These are phyloP conservation scores for Saccharomyces eubayanus DNA, from an alignment of 805 yeast genomes.

Conservation along the genomic window DNA sequence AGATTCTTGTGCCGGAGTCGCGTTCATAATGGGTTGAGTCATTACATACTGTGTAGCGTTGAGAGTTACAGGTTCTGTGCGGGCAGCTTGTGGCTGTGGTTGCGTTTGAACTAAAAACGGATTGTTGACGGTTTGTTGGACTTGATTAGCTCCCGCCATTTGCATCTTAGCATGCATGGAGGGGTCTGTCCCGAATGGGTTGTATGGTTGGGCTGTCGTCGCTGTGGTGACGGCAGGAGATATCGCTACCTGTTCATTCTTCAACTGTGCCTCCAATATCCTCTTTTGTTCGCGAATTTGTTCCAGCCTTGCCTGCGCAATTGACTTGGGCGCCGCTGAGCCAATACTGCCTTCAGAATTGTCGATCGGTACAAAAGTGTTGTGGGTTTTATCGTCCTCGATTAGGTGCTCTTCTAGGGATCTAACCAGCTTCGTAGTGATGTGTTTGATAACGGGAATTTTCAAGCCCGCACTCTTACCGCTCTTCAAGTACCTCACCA, in stretches of 20 bases:
- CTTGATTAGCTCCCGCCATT: not conserved
- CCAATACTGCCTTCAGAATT: conserved; percentile 7
- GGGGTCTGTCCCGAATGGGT: conserved; percentile 27
- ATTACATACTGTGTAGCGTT: not conserved
- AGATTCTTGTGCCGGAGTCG: conserved; percentile 10
- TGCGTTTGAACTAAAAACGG: conserved; percentile 11
- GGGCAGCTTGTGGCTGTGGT: conserved; percentile 11
- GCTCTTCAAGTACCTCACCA: conserved; percentile 75
- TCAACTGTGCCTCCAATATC: conserved; percentile 26
- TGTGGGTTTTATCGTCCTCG: conserved; percentile 49
- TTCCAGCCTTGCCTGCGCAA: conserved; percentile 30
- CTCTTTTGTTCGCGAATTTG: conserved; percentile 29
- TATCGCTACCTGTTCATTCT: conserved; percentile 22
- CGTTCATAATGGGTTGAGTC: conserved; percentile 11
- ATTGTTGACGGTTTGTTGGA: conserved; percentile 2
- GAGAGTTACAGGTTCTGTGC: conserved; percentile 10
- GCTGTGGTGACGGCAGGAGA: conserved; percentile 23
- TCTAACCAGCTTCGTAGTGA: conserved; percentile 85
- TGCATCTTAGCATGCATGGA: not conserved
- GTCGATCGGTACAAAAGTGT: conserved; percentile 14
- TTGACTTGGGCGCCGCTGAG: conserved; percentile 11
- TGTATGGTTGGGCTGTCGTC: conserved; percentile 8
- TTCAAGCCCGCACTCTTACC: conserved; percentile 88
- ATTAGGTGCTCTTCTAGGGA: conserved; percentile 82
- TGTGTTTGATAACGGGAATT: conserved; percentile 94